Percentiles rank a stretch among this genome's conserved stretches.
phyloP scores from a whole-genome alignment of 495 filamentous ascomycete species.

The Penicillium roqueforti region DNA sequence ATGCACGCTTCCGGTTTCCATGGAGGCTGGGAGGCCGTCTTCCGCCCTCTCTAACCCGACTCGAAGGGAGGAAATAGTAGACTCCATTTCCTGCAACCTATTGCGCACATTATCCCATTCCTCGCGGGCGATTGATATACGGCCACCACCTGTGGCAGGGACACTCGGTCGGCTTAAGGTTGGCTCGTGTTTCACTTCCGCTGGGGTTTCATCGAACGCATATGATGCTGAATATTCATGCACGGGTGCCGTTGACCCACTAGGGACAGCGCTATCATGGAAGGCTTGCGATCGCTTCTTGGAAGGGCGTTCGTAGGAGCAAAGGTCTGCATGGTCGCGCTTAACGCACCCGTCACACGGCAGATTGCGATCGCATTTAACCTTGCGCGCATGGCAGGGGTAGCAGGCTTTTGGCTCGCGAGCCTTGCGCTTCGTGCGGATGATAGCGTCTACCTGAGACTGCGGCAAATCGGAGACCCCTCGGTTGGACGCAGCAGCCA shows the following conservation, averaged over 20 bases:
- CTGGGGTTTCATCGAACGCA: conserved; percentile 19
- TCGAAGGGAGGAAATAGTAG: conserved; percentile 39
- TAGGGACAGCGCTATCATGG: conserved; percentile 25
- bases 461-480: conserved; percentile 43
- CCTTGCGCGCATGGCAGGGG: conserved; percentile 68
- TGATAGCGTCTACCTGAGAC: conserved; percentile 48
- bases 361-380: conserved; percentile 69
- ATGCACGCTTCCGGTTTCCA: conserved; percentile 53
- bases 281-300: conserved; percentile 45
- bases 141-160: conserved; percentile 15
- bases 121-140: conserved; percentile 42
- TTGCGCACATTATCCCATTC: conserved; percentile 47
- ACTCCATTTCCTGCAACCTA: conserved; percentile 41
- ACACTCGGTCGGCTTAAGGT: conserved; percentile 20
- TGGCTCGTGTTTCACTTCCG: conserved; percentile 29
- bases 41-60: conserved; percentile 40
- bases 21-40: conserved; percentile 23
- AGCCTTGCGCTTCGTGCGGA: conserved; percentile 47
- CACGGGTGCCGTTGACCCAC: conserved; percentile 12
- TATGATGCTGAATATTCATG: conserved; percentile 21
- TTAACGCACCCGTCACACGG: conserved; percentile 72
- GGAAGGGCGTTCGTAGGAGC: conserved; percentile 67
- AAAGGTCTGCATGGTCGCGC: conserved; percentile 66
- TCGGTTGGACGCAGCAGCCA: conserved; percentile 20
- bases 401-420: conserved; percentile 59